A percentile compares a stretch with the other conserved stretches of the same genome.
Conservation (phyloP, 1,284 basidiomycete species). For the Pisolithus thermaeus region DNA sequence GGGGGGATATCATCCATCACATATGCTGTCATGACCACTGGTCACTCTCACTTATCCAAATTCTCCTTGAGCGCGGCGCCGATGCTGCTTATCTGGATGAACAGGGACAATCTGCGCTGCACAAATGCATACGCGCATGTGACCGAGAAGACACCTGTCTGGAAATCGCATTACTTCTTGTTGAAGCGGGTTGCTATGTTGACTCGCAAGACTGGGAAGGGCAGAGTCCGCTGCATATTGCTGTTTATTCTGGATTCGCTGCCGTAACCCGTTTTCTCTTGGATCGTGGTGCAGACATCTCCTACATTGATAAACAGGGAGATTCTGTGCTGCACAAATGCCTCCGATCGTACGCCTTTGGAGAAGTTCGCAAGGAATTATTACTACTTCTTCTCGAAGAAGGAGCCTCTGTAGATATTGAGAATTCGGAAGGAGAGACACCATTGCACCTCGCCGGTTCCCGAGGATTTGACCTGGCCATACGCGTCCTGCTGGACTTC, state of each 20-base stretch:
- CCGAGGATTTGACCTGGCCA: background rate
- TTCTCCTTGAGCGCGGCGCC: background rate
- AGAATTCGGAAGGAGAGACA: background rate
- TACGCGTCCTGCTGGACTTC: background rate
- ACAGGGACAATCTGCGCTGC: background rate
- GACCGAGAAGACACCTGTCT: background rate
- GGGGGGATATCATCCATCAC: background rate
- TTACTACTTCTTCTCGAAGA: background rate
- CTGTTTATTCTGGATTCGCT: background rate
- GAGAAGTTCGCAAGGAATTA: background rate
- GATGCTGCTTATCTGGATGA: background rate
- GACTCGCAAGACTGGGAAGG: background rate
- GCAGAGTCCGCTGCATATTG: background rate
- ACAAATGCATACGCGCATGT: background rate
- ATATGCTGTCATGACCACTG: background rate
- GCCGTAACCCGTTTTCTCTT: background rate
- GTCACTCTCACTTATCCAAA: background rate
- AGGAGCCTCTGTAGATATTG: background rate
- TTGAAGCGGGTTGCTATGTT: background rate
- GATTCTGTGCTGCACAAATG: background rate
- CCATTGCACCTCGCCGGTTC: background rate
- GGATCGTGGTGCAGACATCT: background rate
- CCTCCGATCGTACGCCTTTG: background rate
- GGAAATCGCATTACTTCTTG: background rate
- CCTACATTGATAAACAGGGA: background rate